A percentile compares a stretch with the other conserved stretches of the same genome.
These are phyloP conservation scores for Populus tremula DNA, from an alignment of 345 rosid genomes.

Conservation along the genomic window DNA sequence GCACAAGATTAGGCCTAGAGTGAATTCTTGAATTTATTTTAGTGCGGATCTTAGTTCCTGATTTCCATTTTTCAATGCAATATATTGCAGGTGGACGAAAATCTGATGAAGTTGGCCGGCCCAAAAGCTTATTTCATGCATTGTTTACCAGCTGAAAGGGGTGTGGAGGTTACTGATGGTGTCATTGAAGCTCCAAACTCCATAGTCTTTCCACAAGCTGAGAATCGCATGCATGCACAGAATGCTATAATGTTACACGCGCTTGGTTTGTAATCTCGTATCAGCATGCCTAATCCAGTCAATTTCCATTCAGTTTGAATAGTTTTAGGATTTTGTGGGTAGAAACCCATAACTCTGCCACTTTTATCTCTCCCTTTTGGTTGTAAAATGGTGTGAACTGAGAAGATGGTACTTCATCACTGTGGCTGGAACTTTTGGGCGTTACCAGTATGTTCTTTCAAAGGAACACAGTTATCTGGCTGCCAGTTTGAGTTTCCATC, in stretches of 20 bases:
- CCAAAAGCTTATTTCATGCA: constrained; percentile 92
- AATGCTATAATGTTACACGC: constrained; percentile 82
- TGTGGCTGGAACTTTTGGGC: background rate
- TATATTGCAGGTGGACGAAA: constrained; percentile 68
- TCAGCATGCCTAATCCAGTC: background rate
- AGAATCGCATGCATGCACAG: constrained; percentile 94
- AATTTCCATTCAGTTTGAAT: background rate
- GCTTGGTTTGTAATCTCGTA: constrained; percentile 40
- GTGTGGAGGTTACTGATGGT: constrained; percentile 79
- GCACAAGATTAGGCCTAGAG: background rate
- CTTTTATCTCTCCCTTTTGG: background rate
- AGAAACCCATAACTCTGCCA: too few relatives aligned
- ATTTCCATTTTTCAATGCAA: background rate
- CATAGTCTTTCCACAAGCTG: constrained; percentile 88
- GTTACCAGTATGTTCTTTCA: background rate
- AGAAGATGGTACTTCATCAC: background rate
- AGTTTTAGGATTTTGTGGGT: background rate
- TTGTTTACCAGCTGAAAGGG: constrained; percentile 97
- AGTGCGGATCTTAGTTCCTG: background rate
- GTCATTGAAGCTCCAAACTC: constrained; percentile 92
- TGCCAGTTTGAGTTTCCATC: background rate
- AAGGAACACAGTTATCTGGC: background rate
- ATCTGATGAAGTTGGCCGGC: constrained; percentile 81
- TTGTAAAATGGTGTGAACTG: background rate
- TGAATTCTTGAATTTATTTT: background rate